Base-by-base conservation (phyloP, 2,329 filamentous ascomycete genomes). In the Venturia aucupariae region DNA sequence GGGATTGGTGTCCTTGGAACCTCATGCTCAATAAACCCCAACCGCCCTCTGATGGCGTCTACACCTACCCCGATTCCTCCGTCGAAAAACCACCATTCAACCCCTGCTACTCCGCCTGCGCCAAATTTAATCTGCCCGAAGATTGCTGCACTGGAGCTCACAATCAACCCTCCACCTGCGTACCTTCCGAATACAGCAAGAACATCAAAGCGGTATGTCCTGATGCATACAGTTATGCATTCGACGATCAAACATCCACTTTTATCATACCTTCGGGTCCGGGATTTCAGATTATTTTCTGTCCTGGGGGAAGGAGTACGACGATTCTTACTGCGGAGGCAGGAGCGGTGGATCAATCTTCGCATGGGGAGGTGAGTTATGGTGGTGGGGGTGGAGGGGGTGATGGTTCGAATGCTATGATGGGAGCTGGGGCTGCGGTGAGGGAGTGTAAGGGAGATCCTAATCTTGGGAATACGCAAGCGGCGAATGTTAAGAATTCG, bases 151-250 rank as follows among this genome's bases (percentile, higher is more conserved):
- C 86, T 19, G 90, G 89, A 55, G 74, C 82, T 15, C 89, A 88
- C 75, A 80, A 87, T 70, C 81, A 82, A 46, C 82, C 88, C 2
- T 78, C 81, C 30, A 79, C 80, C 60, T 94, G 90, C 77, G 78
- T 80, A 66, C 86, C 88, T 2, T 86, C 86, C 61, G 75, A 83
- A 48, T 94, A 92, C 76, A 86, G 86, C 68, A 83, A 79, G 65
- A 79, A 80, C 13, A 88, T 89, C 63, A 94, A 95, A 78, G 77
- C 76, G 3, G 82, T 93, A 15, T 95, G 90, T 72, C 90, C 90
- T 0, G 90, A 95, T 75, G 90, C 90, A 2, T 95, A 94, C 76
- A 90, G 87, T 71, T 95, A 84, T 73, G 79, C 82, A n/a, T 84
- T 82, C 67, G 82, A 85, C 68, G 82, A 85, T 67, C 78, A 82